Conservation (phyloP, 1,284 basidiomycete genomes). For the Phlebopus sp. region DNA sequence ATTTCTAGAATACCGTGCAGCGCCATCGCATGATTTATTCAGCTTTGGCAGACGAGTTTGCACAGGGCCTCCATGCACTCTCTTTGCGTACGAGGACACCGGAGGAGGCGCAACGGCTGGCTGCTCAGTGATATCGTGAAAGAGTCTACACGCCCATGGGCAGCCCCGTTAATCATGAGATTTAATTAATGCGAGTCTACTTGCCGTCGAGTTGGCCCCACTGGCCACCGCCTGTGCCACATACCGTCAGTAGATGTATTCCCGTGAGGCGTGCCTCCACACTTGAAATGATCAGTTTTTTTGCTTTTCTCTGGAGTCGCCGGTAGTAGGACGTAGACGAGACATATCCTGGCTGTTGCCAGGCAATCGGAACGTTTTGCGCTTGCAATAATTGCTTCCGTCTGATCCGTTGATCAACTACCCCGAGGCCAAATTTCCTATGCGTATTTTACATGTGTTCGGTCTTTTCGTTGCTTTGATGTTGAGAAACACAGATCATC, state of each 20-base stretch:
- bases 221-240: constrained; percentile 6
- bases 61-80: constrained; percentile 68
- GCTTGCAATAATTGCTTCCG: constrained; percentile 14
- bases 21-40: constrained; percentile 75
- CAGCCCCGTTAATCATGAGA: constrained; percentile 31
- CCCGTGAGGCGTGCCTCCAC: too few relatives aligned
- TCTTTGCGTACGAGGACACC: constrained; percentile 72
- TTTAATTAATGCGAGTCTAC: constrained; percentile 31
- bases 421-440: constrained; percentile 3
- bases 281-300: too few relatives aligned
- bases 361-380: constrained; percentile 11
- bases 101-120: constrained; percentile 41
- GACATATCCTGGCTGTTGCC: constrained; percentile 10
- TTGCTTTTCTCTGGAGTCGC: too few relatives aligned
- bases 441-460: constrained; percentile 11
- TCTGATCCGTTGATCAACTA: constrained; percentile 25
- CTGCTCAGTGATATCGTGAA: constrained; percentile 26
- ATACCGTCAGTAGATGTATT: constrained; percentile 4
- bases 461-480: constrained; percentile 18
- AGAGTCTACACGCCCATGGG: constrained; percentile 3
- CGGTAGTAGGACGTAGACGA: background rate
- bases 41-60: constrained; percentile 64
- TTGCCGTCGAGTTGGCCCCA: constrained; percentile 12
- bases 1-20: constrained; percentile 62
- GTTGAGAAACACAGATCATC: constrained; percentile 25